Evolutionary conservation across 805 yeast genomes (phyloP).

Genomic region (Wickerhamiella azyma): DNA sequence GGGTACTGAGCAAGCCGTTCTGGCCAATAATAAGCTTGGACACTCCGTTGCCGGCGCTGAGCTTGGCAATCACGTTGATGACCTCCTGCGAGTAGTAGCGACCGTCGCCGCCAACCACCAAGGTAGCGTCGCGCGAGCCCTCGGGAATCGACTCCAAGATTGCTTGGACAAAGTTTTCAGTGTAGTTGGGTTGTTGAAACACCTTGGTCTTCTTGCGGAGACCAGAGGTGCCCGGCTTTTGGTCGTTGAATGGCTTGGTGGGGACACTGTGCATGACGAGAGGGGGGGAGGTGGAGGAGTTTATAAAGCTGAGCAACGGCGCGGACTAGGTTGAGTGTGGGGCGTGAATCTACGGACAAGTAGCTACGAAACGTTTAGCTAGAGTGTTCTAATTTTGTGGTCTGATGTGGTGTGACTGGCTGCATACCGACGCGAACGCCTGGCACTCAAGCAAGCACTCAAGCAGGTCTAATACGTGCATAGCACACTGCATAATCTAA

Average conservation of each 20-base stretch:
- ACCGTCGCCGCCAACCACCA: constrained; percentile 96
- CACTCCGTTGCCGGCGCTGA: constrained; percentile 87
- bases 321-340: no score
- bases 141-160: constrained; percentile 80
- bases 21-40: constrained; percentile 75
- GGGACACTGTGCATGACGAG: constrained; percentile 25
- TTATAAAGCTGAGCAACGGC: not conserved
- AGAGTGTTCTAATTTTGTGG: no score
- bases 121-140: constrained; percentile 56
- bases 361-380: no score
- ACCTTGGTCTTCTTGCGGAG: constrained; percentile 80
- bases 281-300: not conserved
- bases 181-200: constrained; percentile 65
- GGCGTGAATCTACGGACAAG: no score
- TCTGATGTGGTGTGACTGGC: no score
- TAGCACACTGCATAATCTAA: no score
- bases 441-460: no score
- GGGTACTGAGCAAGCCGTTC: constrained; percentile 80
- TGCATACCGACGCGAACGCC: no score
- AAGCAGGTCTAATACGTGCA: not conserved
- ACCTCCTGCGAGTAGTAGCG: constrained; percentile 77
- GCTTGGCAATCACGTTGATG: constrained; percentile 65
- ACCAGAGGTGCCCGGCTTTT: constrained; percentile 97
- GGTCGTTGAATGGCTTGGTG: constrained; percentile 74
- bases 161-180: constrained; percentile 89